phyloP scores from a whole-genome alignment of 441 rosid species.

The Heliophila coronopifolia region DNA sequence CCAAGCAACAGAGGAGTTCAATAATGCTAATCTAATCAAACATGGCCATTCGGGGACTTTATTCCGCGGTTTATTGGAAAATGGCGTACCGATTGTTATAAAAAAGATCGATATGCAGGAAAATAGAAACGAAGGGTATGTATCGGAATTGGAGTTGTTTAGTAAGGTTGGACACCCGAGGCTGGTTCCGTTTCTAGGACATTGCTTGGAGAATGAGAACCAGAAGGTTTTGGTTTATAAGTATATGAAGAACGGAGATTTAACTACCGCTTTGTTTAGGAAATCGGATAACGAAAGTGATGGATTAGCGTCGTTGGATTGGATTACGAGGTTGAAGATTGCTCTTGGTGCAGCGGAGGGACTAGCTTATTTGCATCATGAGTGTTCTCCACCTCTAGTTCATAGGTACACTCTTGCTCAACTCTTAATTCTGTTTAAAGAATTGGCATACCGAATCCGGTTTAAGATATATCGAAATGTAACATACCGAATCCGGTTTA shows the following conservation, averaged over 20 bases:
- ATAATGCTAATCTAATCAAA: conserved; percentile 63
- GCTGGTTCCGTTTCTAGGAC: conserved; percentile 76
- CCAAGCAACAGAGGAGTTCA: conserved; percentile 58
- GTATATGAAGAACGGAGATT: conserved; percentile 77
- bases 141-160: conserved; percentile 65
- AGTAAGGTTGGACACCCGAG: conserved; percentile 63
- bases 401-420: conserved; percentile 59
- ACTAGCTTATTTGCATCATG: conserved; percentile 76
- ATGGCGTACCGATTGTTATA: conserved; percentile 50
- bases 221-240: conserved; percentile 79
- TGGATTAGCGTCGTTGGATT: conserved; percentile 77
- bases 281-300: conserved; percentile 46
- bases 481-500: too few relatives aligned
- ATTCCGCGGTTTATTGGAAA: conserved; percentile 56
- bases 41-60: conserved; percentile 90
- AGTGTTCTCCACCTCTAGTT: conserved; percentile 80
- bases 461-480: not conserved
- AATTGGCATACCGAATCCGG: not conserved
- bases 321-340: conserved; percentile 94
- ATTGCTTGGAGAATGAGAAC: conserved; percentile 67
- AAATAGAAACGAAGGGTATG: conserved; percentile 44
- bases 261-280: conserved; percentile 68
- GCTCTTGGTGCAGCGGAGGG: conserved; percentile 94
- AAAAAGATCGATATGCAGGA: conserved; percentile 56
- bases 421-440: not conserved